Evolutionary conservation across 257 asterid species (phyloP).

Genomic region (Solanum pinnatisectum): DNA sequence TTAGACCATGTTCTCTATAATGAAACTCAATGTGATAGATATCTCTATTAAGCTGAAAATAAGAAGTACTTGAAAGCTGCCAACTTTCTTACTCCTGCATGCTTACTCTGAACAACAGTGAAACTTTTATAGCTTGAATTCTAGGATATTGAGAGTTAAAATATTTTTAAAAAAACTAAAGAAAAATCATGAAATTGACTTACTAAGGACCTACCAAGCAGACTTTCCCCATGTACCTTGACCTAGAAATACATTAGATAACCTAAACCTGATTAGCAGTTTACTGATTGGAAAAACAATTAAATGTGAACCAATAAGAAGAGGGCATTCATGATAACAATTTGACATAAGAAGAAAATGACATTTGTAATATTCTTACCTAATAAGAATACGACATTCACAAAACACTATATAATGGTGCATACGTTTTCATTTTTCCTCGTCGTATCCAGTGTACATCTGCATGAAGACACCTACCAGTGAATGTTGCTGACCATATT

Average conservation of each 20-base stretch:
- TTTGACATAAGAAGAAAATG: not conserved
- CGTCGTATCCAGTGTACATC: not conserved
- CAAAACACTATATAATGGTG: not conserved
- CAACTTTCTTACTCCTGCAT: not conserved
- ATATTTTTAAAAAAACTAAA: not conserved
- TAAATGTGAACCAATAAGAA: not conserved
- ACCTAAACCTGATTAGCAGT: not conserved
- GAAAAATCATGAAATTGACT: not conserved
- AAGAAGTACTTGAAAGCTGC: not conserved
- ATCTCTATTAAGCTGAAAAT: not conserved
- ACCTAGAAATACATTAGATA: not conserved
- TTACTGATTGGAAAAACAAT: not conserved
- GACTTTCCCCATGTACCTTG: not conserved
- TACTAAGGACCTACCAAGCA: not conserved
- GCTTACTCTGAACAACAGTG: not conserved
- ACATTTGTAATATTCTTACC: not conserved
- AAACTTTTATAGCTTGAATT: not conserved
- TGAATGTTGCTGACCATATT: not conserved
- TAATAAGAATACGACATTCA: not conserved
- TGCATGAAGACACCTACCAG: not conserved
- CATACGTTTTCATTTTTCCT: not conserved
- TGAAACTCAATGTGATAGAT: not conserved
- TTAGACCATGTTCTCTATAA: not conserved
- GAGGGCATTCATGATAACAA: not conserved
- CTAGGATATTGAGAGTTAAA: not conserved